Conservation (phyloP, 2,329 filamentous ascomycete genomes). For the Xylaria sp. region DNA sequence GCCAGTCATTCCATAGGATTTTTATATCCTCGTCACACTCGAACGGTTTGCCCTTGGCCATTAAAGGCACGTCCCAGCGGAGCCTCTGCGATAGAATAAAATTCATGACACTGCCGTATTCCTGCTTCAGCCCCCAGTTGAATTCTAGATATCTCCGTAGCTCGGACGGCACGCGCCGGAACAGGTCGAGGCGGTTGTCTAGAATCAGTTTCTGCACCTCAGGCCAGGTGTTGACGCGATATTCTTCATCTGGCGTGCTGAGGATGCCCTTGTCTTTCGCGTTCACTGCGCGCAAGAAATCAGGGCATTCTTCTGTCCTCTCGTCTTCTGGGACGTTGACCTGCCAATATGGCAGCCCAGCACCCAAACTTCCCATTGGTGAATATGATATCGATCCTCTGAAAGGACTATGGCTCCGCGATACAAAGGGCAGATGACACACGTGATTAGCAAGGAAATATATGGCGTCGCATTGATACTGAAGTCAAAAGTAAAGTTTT, state of each 20-base stretch:
- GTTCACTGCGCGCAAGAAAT: constrained; percentile 66
- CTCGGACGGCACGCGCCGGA: constrained; percentile 78
- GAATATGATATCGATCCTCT: neutral
- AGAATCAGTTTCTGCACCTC: constrained; percentile 67
- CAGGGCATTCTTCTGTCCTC: constrained; percentile 71
- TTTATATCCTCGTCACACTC: constrained; percentile 64
- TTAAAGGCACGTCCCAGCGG: constrained; percentile 63
- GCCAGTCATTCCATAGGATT: constrained; percentile 90
- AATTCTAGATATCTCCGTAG: constrained; percentile 79
- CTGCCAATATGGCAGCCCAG: constrained; percentile 74
- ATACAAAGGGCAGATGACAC: no score
- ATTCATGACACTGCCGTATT: constrained; percentile 77
- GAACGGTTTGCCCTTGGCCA: constrained; percentile 48
- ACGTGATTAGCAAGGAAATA: no score
- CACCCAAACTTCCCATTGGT: constrained; percentile 46
- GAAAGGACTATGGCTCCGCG: no score
- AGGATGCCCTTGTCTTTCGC: constrained; percentile 75
- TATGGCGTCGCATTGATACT: neutral
- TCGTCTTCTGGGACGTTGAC: constrained; percentile 72
- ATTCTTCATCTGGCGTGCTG: constrained; percentile 70
- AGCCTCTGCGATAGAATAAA: constrained; percentile 77
- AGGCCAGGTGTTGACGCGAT: constrained; percentile 69
- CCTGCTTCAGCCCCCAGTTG: constrained; percentile 64
- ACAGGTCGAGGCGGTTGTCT: constrained; percentile 73
- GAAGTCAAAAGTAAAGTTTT: neutral